Conservation (phyloP, 495 filamentous ascomycete genomes). For the Hypoxylon intermedium region DNA sequence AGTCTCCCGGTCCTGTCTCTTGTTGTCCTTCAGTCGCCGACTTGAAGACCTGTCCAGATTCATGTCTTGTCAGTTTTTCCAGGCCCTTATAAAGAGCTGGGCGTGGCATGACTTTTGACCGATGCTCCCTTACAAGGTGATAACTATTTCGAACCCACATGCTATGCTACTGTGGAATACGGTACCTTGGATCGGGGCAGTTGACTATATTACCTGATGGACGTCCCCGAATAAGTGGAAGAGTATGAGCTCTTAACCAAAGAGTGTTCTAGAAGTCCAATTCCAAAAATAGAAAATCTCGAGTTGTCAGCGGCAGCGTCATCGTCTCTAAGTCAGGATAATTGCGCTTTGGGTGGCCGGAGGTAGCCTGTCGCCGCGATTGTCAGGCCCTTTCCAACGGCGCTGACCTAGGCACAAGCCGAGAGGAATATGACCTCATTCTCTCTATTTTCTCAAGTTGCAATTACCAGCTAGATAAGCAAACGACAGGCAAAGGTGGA, state of each 20-base stretch:
- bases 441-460: slow-evolving; percentile 2
- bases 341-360: neutral
- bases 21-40: slow-evolving; percentile 5
- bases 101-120: slow-evolving; percentile 15
- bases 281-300: slow-evolving; percentile 39
- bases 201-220: slow-evolving; percentile 27
- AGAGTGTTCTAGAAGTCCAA: slow-evolving; percentile 25
- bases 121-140: slow-evolving; percentile 9
- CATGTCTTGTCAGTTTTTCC: slow-evolving; percentile 13
- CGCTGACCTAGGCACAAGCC: slow-evolving; percentile 1
- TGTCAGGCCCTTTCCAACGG: neutral
- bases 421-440: slow-evolving; percentile 15
- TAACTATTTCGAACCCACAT: slow-evolving; percentile 18
- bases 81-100: slow-evolving; percentile 20
- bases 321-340: neutral
- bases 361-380: neutral
- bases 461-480: slow-evolving; percentile 17
- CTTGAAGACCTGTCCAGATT: slow-evolving; percentile 31
- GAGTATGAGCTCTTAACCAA: neutral
- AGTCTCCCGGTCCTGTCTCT: slow-evolving; percentile 15
- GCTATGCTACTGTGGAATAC: slow-evolving; percentile 16
- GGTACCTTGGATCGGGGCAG: slow-evolving; percentile 11
- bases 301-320: slow-evolving; percentile 16
- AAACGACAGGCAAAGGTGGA: slow-evolving; percentile 20
- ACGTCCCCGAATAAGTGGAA: slow-evolving; percentile 15